These are phyloP conservation scores for Candida golubevii DNA, from an alignment of 805 yeast species.

Conservation along the genomic window DNA sequence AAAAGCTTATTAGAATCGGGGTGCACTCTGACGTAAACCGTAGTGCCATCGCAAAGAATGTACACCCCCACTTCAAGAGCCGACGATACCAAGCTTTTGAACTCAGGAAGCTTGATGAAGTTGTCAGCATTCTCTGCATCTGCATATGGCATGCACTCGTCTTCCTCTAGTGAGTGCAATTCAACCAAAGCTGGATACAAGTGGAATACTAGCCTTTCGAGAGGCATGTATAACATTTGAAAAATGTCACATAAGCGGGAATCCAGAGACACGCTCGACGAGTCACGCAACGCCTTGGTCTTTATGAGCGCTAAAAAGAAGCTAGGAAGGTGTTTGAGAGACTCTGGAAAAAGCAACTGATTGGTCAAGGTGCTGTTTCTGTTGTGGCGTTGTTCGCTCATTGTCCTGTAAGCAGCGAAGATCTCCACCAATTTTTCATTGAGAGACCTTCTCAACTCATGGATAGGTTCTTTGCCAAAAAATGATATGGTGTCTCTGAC, in stretches of 20 bases:
- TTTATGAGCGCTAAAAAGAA: slow-evolving; percentile 68
- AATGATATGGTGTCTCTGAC: slow-evolving; percentile 39
- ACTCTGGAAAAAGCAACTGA: slow-evolving; percentile 77
- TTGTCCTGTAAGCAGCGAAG: slow-evolving; percentile 48
- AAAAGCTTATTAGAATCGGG: slow-evolving; percentile 62
- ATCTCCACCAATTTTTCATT: slow-evolving; percentile 40
- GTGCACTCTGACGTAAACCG: slow-evolving; percentile 62
- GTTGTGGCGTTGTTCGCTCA: slow-evolving; percentile 41
- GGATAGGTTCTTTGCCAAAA: slow-evolving; percentile 35
- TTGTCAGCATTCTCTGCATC: slow-evolving; percentile 40
- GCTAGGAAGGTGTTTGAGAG: slow-evolving; percentile 67
- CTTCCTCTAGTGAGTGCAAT: slow-evolving; percentile 57
- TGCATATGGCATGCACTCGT: slow-evolving; percentile 40
- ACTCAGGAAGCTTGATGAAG: slow-evolving; percentile 47
- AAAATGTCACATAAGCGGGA: slow-evolving; percentile 53
- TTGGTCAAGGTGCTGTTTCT: slow-evolving; percentile 35
- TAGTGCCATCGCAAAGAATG: slow-evolving; percentile 65
- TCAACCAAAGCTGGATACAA: slow-evolving; percentile 80
- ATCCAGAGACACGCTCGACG: slow-evolving; percentile 53
- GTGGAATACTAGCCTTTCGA: slow-evolving; percentile 54
- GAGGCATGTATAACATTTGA: slow-evolving; percentile 48
- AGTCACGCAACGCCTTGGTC: slow-evolving; percentile 53
- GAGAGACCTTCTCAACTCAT: slow-evolving; percentile 37
- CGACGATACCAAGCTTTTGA: slow-evolving; percentile 39
- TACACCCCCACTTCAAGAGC: slow-evolving; percentile 70